A percentile compares a stretch with the other conserved stretches of the same genome.
These are phyloP conservation scores for thale cress (Arabidopsis thaliana) DNA, from an alignment of 345 rosid species.

Conservation along the genomic window TAIR10.1 NC_003074.8:23423501-23424000, in stretches of 20 bases:
- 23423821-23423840: constrained; percentile 44
- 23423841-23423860: constrained; percentile 39
- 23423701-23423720: constrained; percentile 47
- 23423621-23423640: constrained; percentile 49
- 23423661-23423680: constrained; percentile 34
- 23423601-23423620: constrained; percentile 46
- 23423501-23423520: constrained; percentile 39
- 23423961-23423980: constrained; percentile 55
- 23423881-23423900: constrained; percentile 46
- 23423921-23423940: constrained; percentile 48
- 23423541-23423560: constrained; percentile 27
- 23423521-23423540: constrained; percentile 30
- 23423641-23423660: constrained; percentile 49
- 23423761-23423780: constrained; percentile 46
- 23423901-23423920: constrained; percentile 43
- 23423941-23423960: constrained; percentile 44
- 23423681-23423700: constrained; percentile 58
- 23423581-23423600: constrained; percentile 43
- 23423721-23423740: constrained; percentile 47
- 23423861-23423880: constrained; percentile 47
- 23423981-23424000: constrained; percentile 60
- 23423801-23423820: constrained; percentile 58
- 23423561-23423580: constrained; percentile 42
- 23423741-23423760: constrained; percentile 43
- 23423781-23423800: constrained; percentile 49